Percentiles rank a stretch among this genome's conserved stretches.
phyloP scores from a whole-genome alignment of 129 eudicot species.

The Flaveria bidentis region DNA sequence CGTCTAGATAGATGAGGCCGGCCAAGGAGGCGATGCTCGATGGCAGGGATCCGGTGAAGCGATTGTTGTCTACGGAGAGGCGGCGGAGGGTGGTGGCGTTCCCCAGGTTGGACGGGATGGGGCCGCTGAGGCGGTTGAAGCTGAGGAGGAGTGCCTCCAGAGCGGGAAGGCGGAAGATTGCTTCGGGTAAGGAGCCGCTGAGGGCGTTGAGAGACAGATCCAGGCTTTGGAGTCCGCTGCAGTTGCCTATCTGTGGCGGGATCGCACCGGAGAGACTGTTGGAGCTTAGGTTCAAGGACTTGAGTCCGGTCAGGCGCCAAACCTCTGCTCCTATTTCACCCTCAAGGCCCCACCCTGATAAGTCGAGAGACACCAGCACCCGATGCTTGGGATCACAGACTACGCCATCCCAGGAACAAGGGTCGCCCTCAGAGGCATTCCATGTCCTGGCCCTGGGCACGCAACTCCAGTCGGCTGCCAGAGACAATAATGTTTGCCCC shows the following conservation, averaged over 20 bases:
- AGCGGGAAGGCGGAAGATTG: slow-evolving; percentile 46
- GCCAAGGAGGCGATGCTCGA: slow-evolving; percentile 46
- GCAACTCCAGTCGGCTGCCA: slow-evolving; percentile 53
- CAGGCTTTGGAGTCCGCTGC: slow-evolving; percentile 47
- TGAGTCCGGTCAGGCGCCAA: slow-evolving; percentile 39
- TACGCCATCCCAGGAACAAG: slow-evolving; percentile 85
- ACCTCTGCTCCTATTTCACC: slow-evolving; percentile 76
- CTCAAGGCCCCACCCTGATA: slow-evolving; percentile 44
- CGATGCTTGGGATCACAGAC: slow-evolving; percentile 37
- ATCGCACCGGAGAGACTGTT: slow-evolving; percentile 55
- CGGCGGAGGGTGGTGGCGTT: slow-evolving; percentile 50
- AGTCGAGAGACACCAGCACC: slow-evolving; percentile 41
- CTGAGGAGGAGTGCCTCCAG: slow-evolving; percentile 39
- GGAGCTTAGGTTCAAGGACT: slow-evolving; percentile 41
- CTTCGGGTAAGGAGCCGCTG: slow-evolving; percentile 60
- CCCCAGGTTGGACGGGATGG: slow-evolving; percentile 58
- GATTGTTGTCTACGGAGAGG: slow-evolving; percentile 45
- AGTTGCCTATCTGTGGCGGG: slow-evolving; percentile 53
- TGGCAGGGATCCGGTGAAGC: slow-evolving; percentile 59
- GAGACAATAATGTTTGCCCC: slow-evolving; percentile 58
- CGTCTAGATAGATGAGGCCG: slow-evolving; percentile 46
- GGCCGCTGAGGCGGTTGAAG: slow-evolving; percentile 53
- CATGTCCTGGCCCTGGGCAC: slow-evolving; percentile 56
- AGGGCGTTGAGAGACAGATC: slow-evolving; percentile 56
- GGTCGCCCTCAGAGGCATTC: slow-evolving; percentile 60